Evolutionary conservation across 2,329 filamentous ascomycete species (phyloP), one percentile per base, ranked within the genome.

Genomic region (Fusarium longipes): DNA sequence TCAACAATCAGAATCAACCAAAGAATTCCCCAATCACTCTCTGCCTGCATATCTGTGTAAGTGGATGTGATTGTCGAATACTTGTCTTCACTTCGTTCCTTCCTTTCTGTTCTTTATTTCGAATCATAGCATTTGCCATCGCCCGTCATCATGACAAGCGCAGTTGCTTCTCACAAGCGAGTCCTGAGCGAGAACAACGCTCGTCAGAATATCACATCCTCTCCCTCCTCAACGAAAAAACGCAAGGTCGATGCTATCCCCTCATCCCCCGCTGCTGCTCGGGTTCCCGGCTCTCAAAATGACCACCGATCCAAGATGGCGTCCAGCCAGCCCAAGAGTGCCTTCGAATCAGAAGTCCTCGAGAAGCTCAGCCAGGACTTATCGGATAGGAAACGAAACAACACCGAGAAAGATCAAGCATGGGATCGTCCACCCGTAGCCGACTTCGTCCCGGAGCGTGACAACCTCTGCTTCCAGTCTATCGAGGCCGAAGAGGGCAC

Each of bases 301-400:
- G 83, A 81, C n/a, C 83, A 80, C 12, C 86, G 87, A 69, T 86
- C 85, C 66, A 89, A 88, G 74, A 77, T 78, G 29, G 84, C 87
- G 65, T 95, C 91, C 2, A 94, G 87, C 71, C 93, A 94, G 78
- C 87, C 87, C 17, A 97, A 97, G 82, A 97, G 93, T 77, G 87
- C 91, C 55, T 99, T 99, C 77, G 96, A 98, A 79, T 90, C 91
- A 59, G 93, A 97, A 76, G 93, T 97, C 3, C 85, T 99, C 64
- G 95, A 97, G 84, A 97, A 97, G 82, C 87, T 99, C 79, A 96
- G 93, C 64, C 95, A 98, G 79, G 93, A 97, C 76, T 94, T 98
- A 64, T 90, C 87, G 24, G 91, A 90, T 20, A 83, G 96, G 70
- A 97, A 94, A 82, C 86, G 92, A 73, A 92, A 86, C 78, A 98